These are phyloP conservation scores for Pythium phragmitis DNA, from an alignment of 352 stramenopile genomes.

Conservation along the genomic window DNA sequence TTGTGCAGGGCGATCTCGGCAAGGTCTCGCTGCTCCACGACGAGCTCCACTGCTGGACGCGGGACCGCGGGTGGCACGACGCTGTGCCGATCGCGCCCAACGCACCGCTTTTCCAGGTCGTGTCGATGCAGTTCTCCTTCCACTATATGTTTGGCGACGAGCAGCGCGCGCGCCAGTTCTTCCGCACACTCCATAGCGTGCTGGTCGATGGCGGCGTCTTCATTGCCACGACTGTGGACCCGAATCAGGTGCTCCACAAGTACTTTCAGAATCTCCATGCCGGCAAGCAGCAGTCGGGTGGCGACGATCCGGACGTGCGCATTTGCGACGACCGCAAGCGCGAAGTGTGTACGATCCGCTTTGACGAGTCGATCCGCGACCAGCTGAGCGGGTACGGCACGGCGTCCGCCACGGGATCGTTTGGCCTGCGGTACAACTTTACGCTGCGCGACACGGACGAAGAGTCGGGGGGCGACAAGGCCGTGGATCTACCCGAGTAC, in stretches of 20 bases:
- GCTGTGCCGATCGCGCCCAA: slow-evolving; percentile 41
- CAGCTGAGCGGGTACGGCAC: slow-evolving; percentile 41
- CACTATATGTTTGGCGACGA: slow-evolving; percentile 99
- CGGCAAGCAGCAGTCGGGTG: slow-evolving; percentile 18
- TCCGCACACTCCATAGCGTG: slow-evolving; percentile 91
- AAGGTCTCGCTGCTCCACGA: slow-evolving; percentile 66
- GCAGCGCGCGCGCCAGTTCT: slow-evolving; percentile 90
- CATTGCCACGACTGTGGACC: slow-evolving; percentile 97
- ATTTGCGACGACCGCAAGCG: slow-evolving; percentile 74
- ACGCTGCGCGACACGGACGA: slow-evolving; percentile 81
- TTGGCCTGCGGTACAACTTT: slow-evolving; percentile 91
- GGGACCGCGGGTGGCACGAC: slow-evolving; percentile 56
- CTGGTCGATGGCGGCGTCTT: slow-evolving; percentile 93
- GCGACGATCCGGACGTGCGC: slow-evolving; percentile 45
- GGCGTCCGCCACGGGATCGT: slow-evolving; percentile 43
- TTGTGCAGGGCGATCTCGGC: slow-evolving; percentile 79
- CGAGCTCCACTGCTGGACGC: slow-evolving; percentile 69
- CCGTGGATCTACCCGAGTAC: slow-evolving; percentile 90
- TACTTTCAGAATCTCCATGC: slow-evolving; percentile 67
- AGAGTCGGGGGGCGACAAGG: slow-evolving; percentile 57
- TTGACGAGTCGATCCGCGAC: slow-evolving; percentile 55
- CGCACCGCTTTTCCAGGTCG: slow-evolving; percentile 89
- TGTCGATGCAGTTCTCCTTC: slow-evolving; percentile 99
- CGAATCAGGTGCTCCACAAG: slow-evolving; percentile 88
- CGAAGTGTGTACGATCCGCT: slow-evolving; percentile 77